These are phyloP conservation scores for Nothomitra cinnamomea DNA, from an alignment of 2,329 filamentous ascomycete species.

Conservation along the genomic window DNA sequence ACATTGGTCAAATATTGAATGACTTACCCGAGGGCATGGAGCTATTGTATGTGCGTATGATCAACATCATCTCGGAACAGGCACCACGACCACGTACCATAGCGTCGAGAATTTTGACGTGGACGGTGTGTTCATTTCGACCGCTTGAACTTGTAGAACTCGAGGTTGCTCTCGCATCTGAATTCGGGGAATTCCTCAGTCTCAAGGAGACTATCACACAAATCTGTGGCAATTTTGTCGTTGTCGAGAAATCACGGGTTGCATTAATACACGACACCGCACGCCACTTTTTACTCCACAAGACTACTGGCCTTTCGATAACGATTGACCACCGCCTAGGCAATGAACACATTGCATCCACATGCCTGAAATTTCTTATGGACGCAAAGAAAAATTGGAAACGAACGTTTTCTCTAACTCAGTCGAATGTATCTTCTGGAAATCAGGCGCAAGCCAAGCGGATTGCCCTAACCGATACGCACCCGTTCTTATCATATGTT, in stretches of 20 bases:
- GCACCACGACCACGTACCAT: conserved; percentile 16
- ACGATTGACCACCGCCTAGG: conserved; percentile 8
- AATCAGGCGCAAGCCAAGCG: neutral
- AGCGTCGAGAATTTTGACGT: conserved; percentile 21
- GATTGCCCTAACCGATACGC: neutral
- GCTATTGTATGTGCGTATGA: conserved; percentile 18
- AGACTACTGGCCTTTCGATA: neutral
- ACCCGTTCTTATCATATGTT: neutral
- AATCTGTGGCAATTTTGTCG: conserved; percentile 22
- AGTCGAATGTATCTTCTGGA: neutral
- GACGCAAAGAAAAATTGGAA: neutral
- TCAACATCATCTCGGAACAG: conserved; percentile 18
- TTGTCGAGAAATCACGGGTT: conserved; percentile 18
- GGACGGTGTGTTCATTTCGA: conserved; percentile 19
- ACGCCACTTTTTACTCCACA: conserved; percentile 12
- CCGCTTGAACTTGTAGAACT: conserved; percentile 22
- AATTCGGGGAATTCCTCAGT: conserved; percentile 15
- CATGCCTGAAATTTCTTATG: neutral
- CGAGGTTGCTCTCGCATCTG: conserved; percentile 17
- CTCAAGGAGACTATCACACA: conserved; percentile 17
- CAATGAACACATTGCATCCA: conserved; percentile 14
- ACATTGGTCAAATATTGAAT: conserved; percentile 18
- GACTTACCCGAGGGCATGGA: conserved; percentile 22
- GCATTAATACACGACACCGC: conserved; percentile 25
- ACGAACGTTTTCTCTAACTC: neutral